Percentiles rank a stretch among this genome's conserved stretches.
phyloP scores from a whole-genome alignment of 2,329 filamentous ascomycete genomes.

The Remersonia thermophila region DNA sequence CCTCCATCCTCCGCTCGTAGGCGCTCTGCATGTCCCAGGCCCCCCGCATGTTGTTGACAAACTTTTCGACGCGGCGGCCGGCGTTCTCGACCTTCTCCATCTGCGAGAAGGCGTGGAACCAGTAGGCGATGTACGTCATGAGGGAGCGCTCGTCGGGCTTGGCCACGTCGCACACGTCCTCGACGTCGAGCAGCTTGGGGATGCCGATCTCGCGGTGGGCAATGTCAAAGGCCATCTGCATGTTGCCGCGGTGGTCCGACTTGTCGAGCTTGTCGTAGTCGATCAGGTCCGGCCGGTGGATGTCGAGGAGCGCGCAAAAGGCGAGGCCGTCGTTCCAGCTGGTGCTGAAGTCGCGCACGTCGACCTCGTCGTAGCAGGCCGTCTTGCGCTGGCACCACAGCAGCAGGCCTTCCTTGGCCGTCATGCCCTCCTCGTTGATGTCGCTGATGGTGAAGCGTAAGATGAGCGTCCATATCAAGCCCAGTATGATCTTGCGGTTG shows the following conservation, averaged over 20 bases:
- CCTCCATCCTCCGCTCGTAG: constrained; percentile 83
- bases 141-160: constrained; percentile 92
- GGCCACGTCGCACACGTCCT: constrained; percentile 93
- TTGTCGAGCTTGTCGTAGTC: constrained; percentile 95
- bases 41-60: constrained; percentile 96
- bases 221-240: constrained; percentile 96
- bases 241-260: constrained; percentile 86
- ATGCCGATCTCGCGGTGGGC: constrained; percentile 95
- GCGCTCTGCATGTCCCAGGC: constrained; percentile 99
- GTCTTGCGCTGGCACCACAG: constrained; percentile 98
- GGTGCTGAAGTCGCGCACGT: constrained; percentile 84
- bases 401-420: constrained; percentile 86
- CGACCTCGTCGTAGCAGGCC: constrained; percentile 93
- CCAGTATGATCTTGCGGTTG: constrained; percentile 93
- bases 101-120: constrained; percentile 99
- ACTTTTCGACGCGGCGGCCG: constrained; percentile 91
- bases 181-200: constrained; percentile 86
- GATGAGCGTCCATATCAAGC: constrained; percentile 97
- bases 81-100: constrained; percentile 99
- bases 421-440: constrained; percentile 96
- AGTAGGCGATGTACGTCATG: constrained; percentile 99
- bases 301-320: constrained; percentile 92
- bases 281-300: constrained; percentile 92
- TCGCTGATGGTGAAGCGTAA: constrained; percentile 95
- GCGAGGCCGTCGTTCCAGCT: constrained; percentile 98